Evolutionary conservation across 83 land plant species (phyloP), one percentile per base, ranked within the genome.

Genomic region (Thuja plicata): DNA sequence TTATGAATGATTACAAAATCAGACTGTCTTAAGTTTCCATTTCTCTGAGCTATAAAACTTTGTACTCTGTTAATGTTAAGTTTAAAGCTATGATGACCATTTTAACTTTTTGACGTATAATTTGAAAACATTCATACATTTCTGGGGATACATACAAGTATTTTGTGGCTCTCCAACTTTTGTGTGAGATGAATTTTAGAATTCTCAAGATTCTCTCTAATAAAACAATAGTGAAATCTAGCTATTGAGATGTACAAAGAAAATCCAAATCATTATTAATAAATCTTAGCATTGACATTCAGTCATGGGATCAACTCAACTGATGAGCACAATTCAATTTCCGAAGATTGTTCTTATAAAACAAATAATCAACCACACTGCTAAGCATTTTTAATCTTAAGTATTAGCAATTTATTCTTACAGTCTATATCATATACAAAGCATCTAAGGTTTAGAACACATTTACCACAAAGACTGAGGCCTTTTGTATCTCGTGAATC

Each of bases 401-500:
- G 7, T 1, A 66, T 8, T 66, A 66, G 27, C 73, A 66, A 9
- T 27, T n/a, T 66, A 66, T 66, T 66, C 11, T 24, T 27, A 62
- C 2, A 60, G 66, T 19, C 30, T 8, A 66, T 66, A 30, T 27
- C 10, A 66, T 66, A 27, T 66, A 66, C 27, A 19, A 30, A 66
- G 32, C 9, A 27, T 27, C 30, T 66, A 66, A 62, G 73, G 17
- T 76, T 35, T 35, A 35, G 34, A 24, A 3, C 4, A 35, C 15
- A 10, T 35, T 16, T 76, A 93, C 98, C 96, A 60, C 90, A 89
- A 8, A 96, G 87, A 84, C 88, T 87, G 88, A 92, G 92, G 12
- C 93, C 89, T 90, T 89, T 92, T 73, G 94, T 94, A 85, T 93
- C 92, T 77, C 91, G 89, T 35, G 84, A 86, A 89, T 97, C 98